phyloP scores from a whole-genome alignment of 2,329 filamentous ascomycete genomes.

The Epichloe amarillans region DNA sequence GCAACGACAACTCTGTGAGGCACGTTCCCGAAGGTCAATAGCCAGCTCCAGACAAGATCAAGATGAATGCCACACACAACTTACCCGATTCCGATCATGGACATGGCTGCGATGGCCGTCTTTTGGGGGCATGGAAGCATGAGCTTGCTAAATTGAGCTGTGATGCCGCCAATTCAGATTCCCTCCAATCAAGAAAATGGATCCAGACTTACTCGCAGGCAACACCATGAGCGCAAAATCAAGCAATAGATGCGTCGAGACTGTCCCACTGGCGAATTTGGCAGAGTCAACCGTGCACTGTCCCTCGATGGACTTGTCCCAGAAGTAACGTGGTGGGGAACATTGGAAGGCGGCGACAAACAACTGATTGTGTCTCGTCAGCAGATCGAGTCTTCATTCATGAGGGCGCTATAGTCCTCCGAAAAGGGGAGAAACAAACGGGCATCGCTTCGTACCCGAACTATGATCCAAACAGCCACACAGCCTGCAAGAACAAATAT shows the following conservation, averaged over 20 bases:
- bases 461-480: not conserved
- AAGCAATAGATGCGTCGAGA: not conserved
- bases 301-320: conserved; percentile 4
- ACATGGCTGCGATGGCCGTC: conserved; percentile 1
- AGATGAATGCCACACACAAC: not conserved
- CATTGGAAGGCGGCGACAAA: not conserved
- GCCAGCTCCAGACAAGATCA: not conserved
- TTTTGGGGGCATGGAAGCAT: not conserved
- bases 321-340: not conserved
- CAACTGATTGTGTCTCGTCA: not conserved
- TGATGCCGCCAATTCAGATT: not conserved
- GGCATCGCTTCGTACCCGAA: not conserved
- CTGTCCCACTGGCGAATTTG: conserved; percentile 4
- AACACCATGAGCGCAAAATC: not conserved
- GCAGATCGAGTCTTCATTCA: not conserved
- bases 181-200: not conserved
- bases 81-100: not conserved
- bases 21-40: not conserved
- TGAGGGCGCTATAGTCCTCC: no score
- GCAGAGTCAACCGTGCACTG: conserved; percentile 3
- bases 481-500: conserved; percentile 1
- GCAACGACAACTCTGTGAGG: not conserved
- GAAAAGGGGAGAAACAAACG: no score
- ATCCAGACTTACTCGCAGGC: not conserved
- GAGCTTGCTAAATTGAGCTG: not conserved